These are phyloP conservation scores for Penicillium argentinense DNA, from an alignment of 495 filamentous ascomycete genomes.

Conservation along the genomic window DNA sequence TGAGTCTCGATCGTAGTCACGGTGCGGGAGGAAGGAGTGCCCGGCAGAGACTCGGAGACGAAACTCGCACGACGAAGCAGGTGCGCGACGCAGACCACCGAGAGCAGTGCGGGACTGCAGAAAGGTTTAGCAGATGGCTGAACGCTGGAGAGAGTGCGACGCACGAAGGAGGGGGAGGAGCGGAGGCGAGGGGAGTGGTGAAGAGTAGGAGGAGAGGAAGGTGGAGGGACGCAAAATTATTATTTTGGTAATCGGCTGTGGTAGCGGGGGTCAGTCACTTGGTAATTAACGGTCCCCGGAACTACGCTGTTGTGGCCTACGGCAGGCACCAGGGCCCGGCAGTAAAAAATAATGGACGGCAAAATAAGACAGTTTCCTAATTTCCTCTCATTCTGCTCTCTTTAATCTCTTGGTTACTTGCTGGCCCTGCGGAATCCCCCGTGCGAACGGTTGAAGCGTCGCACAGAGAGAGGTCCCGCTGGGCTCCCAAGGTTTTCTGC, in stretches of 20 bases:
- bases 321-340: background rate
- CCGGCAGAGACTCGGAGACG: slow-evolving; percentile 1
- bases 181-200: slow-evolving; percentile 22
- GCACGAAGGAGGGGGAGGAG: slow-evolving; percentile 17
- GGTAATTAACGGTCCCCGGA: no score
- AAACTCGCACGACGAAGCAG: slow-evolving; percentile 21
- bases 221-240: slow-evolving; percentile 25
- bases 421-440: no score
- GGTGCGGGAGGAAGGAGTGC: slow-evolving; percentile 8
- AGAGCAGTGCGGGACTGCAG: background rate
- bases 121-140: no score
- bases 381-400: no score
- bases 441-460: no score
- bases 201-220: slow-evolving; percentile 25
- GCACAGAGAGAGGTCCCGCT: no score
- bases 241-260: slow-evolving; percentile 25
- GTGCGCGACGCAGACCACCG: background rate
- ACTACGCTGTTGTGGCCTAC: slow-evolving; percentile 7
- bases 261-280: slow-evolving; percentile 18
- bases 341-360: background rate
- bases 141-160: slow-evolving; percentile 14
- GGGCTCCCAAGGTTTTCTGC: background rate
- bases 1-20: slow-evolving; percentile 2
- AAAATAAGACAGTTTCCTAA: no score
- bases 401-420: no score